Evolutionary conservation across 352 stramenopile species (phyloP), one percentile per base, ranked within the genome.

Genomic region (Albugo laibachii): DNA sequence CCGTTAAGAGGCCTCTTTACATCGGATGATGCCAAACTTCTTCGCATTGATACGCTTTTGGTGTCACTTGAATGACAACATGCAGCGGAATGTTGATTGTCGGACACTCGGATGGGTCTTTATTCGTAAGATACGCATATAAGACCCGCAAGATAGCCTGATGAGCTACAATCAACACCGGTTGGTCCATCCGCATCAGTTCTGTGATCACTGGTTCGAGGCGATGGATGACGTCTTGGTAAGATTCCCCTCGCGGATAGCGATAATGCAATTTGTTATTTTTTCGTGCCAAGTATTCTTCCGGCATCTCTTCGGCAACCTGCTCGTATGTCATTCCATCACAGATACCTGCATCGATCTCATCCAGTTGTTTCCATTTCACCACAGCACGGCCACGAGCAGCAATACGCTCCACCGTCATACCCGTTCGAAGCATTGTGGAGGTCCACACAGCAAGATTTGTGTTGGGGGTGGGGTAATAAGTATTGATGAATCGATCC

Each of bases 241-340:
- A 98, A 36, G 81, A 96, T 73, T 98, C 93, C 48, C 92, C 91
- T 65, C 82, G 73, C n/a, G 76, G 76, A 53, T 86, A 89, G 14
- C 76, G 73, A 54, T 86, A 86, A 59, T 84, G 62, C n/a, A 86
- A 56, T 49, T 86, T 86, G 58, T 86, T 85, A 61, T 85, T 77
- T 61, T 97, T 93, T 46, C 91, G 72, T 15, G 83, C 69, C 40
- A 82, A 40, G 62, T 97, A 98, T 63, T 97, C 91, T 11, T 97
- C 88, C 2, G 92, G 92, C 69, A 93, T 96, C 37, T 92, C 76
- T 40, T 94, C 66, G 18, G 92, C 81, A 51, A 98, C 95, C 53
- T 97, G 88, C 50, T 97, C 88, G 66, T 97, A 98, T 36, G 92
- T 97, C 82, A 98, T 95, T 21, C 92, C 92, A 60, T 97, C 92